phyloP scores from a whole-genome alignment of 768 basidiomycete genomes.

The Glaciozyma antarctica region DNA sequence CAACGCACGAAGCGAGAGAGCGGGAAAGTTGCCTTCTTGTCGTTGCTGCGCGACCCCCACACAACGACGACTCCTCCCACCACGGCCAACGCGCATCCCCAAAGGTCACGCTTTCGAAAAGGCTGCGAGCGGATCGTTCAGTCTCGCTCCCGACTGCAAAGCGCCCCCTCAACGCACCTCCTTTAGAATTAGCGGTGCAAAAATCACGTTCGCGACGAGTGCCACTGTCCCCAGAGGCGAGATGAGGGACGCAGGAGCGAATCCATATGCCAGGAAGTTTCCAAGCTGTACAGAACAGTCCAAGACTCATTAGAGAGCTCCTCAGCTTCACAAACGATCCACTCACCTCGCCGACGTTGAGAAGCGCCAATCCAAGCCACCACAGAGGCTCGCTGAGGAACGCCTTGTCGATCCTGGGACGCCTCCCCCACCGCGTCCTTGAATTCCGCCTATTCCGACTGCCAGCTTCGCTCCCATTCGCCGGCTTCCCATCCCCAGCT shows the following conservation, averaged over 20 bases:
- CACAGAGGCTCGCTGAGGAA: conserved; percentile 37
- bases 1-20: not conserved
- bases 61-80: conserved; percentile 91
- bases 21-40: conserved; percentile 45
- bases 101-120: conserved; percentile 57
- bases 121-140: conserved; percentile 42
- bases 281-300: not conserved
- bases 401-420: conserved; percentile 23
- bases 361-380: conserved; percentile 81
- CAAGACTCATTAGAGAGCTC: conserved; percentile 2
- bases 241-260: conserved; percentile 82
- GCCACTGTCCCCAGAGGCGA: conserved; percentile 87
- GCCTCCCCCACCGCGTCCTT: not conserved
- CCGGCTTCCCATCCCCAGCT: no score
- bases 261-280: conserved; percentile 56
- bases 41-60: conserved; percentile 61
- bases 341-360: conserved; percentile 81
- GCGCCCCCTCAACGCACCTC: not conserved
- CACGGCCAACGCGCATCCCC: conserved; percentile 62
- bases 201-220: conserved; percentile 1
- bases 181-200: not conserved
- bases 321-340: conserved; percentile 53
- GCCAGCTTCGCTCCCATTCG: no score
- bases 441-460: not conserved
- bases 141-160: no score